These are phyloP conservation scores for Selenicereus undatus DNA, from an alignment of 148 eudicot genomes.

Conservation along the genomic window DNA sequence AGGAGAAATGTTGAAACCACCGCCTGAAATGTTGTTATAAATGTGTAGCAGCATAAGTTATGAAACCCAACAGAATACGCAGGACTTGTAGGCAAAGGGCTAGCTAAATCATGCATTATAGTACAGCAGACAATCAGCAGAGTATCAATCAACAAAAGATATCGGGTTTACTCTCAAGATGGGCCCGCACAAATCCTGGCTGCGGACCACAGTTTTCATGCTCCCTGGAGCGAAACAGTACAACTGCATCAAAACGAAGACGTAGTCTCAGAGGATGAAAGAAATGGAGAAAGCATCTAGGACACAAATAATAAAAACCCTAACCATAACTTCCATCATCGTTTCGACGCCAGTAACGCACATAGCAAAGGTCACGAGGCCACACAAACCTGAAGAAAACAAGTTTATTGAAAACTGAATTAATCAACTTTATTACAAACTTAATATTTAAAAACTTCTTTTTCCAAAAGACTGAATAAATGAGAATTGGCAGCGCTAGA, in stretches of 20 bases:
- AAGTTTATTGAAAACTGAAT: background rate
- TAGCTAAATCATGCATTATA: background rate
- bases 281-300: conserved; percentile 10
- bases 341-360: conserved; percentile 99
- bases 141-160: conserved; percentile 19
- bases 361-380: conserved; percentile 99
- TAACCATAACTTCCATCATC: conserved; percentile 99
- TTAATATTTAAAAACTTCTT: background rate
- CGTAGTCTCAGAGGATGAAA: conserved; percentile 3
- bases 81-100: background rate
- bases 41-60: background rate
- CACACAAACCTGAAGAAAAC: conserved; percentile 69
- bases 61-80: conserved; percentile 5
- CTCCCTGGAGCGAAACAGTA: conserved; percentile 88
- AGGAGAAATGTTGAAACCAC: conserved; percentile 93
- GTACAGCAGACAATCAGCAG: background rate
- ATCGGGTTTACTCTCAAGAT: conserved; percentile 76
- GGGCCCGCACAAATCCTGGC: conserved; percentile 98
- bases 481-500: background rate
- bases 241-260: conserved; percentile 61
- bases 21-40: conserved; percentile 52
- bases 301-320: conserved; percentile 16
- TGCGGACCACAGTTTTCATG: conserved; percentile 93
- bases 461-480: background rate
- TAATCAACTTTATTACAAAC: background rate